A percentile compares a stretch with the other conserved stretches of the same genome.
Conservation (phyloP, 2,329 filamentous ascomycete species). For the Fusarium kyushuense region DNA sequence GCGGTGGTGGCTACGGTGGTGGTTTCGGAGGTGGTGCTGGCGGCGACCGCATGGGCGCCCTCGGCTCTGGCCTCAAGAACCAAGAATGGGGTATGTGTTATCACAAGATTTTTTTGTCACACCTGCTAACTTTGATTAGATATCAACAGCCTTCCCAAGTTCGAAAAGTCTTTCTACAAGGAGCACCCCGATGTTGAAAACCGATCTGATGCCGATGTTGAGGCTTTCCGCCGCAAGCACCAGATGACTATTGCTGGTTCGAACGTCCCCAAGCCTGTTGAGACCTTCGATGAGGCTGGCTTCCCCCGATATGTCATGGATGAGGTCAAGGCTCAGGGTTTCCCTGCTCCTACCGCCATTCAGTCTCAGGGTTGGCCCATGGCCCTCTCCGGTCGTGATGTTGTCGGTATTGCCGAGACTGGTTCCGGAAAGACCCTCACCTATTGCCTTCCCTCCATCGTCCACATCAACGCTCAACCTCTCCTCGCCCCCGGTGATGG, state of each 20-base stretch:
- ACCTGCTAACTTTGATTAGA: slow-evolving; percentile 66
- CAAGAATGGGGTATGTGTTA: slow-evolving; percentile 85
- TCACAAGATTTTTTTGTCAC: slow-evolving; percentile 44
- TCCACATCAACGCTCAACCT: slow-evolving; percentile 99
- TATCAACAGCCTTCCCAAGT: slow-evolving; percentile 83
- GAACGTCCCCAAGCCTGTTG: slow-evolving; percentile 91
- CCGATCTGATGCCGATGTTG: slow-evolving; percentile 83
- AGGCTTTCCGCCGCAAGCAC: slow-evolving; percentile 86
- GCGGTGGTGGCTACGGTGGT: slow-evolving; percentile 55
- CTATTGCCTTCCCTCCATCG: slow-evolving; percentile 97
- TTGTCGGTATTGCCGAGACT: slow-evolving; percentile 98
- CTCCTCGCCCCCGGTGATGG: slow-evolving; percentile 95
- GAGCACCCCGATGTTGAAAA: slow-evolving; percentile 83
- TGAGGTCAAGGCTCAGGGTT: slow-evolving; percentile 98
- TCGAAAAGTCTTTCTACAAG: slow-evolving; percentile 99
- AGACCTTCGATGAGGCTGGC: slow-evolving; percentile 96
- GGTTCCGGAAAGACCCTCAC: slow-evolving; percentile 99
- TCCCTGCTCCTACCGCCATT: slow-evolving; percentile 92
- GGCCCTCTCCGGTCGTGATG: slow-evolving; percentile 97
- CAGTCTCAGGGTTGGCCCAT: slow-evolving; percentile 99
- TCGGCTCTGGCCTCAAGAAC: slow-evolving; percentile 87
- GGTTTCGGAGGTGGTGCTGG: slow-evolving; percentile 69
- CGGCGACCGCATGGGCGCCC: slow-evolving; percentile 93
- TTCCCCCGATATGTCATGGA: slow-evolving; percentile 98
- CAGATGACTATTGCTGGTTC: slow-evolving; percentile 84